A percentile compares a stretch with the other conserved stretches of the same genome.
These are phyloP conservation scores for Clarireedia homoeocarpa DNA, from an alignment of 2,329 filamentous ascomycete species.

Conservation along the genomic window DNA sequence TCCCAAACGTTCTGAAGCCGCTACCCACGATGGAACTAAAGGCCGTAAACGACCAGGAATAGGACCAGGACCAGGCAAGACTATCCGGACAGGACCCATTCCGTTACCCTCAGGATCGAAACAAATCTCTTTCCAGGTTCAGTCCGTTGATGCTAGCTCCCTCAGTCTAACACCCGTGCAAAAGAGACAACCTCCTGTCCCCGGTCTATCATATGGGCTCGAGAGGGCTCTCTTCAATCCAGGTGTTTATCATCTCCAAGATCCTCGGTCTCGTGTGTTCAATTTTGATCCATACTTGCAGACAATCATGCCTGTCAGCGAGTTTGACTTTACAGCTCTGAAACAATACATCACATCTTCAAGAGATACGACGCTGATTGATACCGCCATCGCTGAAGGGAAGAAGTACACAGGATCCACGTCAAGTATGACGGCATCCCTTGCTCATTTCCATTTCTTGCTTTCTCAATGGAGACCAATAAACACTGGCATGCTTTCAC, in stretches of 20 bases:
- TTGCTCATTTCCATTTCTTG: slow-evolving; percentile 89
- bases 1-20: too few relatives aligned
- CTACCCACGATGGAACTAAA: neutral
- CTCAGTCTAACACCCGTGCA: slow-evolving; percentile 25
- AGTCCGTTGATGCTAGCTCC: slow-evolving; percentile 21
- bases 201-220: slow-evolving; percentile 27
- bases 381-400: slow-evolving; percentile 54
- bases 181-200: slow-evolving; percentile 24
- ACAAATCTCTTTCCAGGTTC: slow-evolving; percentile 17
- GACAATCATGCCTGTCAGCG: slow-evolving; percentile 82
- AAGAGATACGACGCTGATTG: slow-evolving; percentile 64
- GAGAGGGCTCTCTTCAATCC: slow-evolving; percentile 79
- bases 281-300: slow-evolving; percentile 96
- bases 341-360: slow-evolving; percentile 89
- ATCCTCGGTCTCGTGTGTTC: slow-evolving; percentile 78
- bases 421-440: slow-evolving; percentile 85
- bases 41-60: neutral
- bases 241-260: slow-evolving; percentile 86
- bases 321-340: slow-evolving; percentile 87
- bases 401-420: slow-evolving; percentile 91
- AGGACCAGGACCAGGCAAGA: neutral
- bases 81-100: neutral
- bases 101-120: neutral
- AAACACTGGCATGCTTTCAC: slow-evolving; percentile 59
- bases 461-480: slow-evolving; percentile 76